Evolutionary conservation across 345 rosid species (phyloP).

Genomic region (Brassica nigra): DNA sequence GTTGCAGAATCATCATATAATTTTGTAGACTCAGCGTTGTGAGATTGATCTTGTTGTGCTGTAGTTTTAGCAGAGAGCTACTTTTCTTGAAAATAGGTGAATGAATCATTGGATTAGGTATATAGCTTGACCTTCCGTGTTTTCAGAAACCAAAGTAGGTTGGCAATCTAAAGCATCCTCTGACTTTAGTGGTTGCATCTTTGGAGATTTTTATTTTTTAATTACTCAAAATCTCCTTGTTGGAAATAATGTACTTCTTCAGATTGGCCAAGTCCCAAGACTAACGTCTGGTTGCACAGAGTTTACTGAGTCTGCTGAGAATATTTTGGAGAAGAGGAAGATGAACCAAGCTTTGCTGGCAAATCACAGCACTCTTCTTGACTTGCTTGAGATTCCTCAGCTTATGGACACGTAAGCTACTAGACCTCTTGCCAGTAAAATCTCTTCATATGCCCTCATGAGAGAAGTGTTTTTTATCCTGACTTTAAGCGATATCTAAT

Average conservation of each 20-base stretch:
- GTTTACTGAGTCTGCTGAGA: conserved; percentile 80
- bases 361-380: conserved; percentile 90
- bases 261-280: conserved; percentile 74
- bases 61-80: not conserved
- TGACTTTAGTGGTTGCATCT: conserved; percentile 3
- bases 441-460: conserved; percentile 14
- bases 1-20: not conserved
- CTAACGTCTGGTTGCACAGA: conserved; percentile 90
- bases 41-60: not conserved
- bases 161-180: not conserved
- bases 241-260: conserved; percentile 28
- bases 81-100: conserved; percentile 19
- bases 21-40: not conserved
- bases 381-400: conserved; percentile 99
- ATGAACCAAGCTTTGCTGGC: conserved; percentile 86
- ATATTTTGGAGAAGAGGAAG: conserved; percentile 89
- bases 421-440: conserved; percentile 6
- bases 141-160: not conserved
- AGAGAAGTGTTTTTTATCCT: not conserved
- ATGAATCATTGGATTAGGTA: conserved; percentile 23
- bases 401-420: conserved; percentile 96
- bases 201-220: not conserved
- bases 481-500: not conserved
- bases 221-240: not conserved
- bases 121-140: not conserved